Conservation (phyloP, 2,329 filamentous ascomycete species). For the Trichoderma lentiforme region DNA sequence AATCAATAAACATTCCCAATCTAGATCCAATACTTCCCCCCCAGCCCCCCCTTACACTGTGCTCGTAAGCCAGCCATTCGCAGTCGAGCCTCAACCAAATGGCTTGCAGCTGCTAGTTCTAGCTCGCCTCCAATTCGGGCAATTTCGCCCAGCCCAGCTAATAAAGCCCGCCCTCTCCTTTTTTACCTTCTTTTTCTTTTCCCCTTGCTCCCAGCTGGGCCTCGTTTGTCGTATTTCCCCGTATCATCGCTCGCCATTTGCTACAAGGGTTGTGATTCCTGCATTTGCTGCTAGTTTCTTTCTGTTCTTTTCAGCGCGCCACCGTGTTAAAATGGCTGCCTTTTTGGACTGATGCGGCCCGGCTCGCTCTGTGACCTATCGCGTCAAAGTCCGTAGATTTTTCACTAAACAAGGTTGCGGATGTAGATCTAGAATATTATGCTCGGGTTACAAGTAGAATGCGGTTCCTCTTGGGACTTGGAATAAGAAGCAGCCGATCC, state of each 20-base stretch:
- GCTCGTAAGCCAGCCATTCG: constrained; percentile 15
- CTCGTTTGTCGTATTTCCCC: constrained; percentile 10
- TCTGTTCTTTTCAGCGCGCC: not conserved
- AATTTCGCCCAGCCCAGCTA: not conserved
- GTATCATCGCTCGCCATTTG: not conserved
- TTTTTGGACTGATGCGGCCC: not conserved
- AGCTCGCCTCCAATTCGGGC: not conserved
- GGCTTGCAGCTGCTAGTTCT: not conserved
- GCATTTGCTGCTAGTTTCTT: not conserved
- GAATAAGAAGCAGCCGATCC: not conserved
- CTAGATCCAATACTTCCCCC: too few relatives aligned
- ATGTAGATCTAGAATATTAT: not conserved
- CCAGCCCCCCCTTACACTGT: not conserved
- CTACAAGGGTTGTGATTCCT: not conserved
- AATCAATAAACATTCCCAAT: not conserved
- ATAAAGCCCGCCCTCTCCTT: not conserved
- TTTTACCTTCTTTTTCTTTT: not conserved
- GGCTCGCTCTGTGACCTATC: not conserved
- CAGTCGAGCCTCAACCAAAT: not conserved
- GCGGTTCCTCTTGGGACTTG: not conserved
- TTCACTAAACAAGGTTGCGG: not conserved
- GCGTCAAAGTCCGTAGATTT: not conserved
- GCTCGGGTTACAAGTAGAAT: not conserved
- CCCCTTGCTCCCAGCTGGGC: not conserved
- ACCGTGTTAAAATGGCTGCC: not conserved